phyloP scores from a whole-genome alignment of 2,329 filamentous ascomycete genomes.

The Clonostachys rhizophaga region DNA sequence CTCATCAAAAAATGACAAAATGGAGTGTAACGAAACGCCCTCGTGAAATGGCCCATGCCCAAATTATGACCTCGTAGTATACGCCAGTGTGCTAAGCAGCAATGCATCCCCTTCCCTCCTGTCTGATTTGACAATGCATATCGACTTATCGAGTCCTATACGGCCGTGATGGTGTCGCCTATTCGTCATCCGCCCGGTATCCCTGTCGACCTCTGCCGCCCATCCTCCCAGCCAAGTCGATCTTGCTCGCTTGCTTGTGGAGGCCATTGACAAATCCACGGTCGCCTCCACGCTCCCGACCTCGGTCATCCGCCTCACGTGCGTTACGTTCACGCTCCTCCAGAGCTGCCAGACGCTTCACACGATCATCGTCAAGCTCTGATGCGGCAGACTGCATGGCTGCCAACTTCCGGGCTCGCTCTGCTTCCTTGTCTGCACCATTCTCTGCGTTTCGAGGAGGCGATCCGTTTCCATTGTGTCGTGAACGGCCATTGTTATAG shows the following conservation, averaged over 20 bases:
- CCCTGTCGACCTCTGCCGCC: conserved; percentile 38
- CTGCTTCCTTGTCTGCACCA: conserved; percentile 37
- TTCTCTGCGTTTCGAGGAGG: conserved; percentile 12
- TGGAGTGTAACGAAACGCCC: too few relatives aligned
- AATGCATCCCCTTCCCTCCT: too few relatives aligned
- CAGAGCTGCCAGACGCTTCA: conserved; percentile 61
- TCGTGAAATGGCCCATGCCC: too few relatives aligned
- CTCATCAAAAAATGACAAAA: too few relatives aligned
- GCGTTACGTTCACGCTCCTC: conserved; percentile 60
- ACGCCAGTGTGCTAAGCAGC: too few relatives aligned
- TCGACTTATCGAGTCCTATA: too few relatives aligned
- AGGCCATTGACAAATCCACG: conserved; percentile 60
- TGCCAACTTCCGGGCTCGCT: conserved; percentile 62
- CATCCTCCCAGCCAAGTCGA: conserved; percentile 47
- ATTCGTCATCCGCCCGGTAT: conserved; percentile 40
- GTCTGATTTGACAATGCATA: too few relatives aligned
- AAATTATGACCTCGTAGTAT: too few relatives aligned
- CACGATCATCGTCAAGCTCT: conserved; percentile 66
- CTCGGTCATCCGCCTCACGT: conserved; percentile 62
- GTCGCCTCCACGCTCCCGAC: conserved; percentile 58
- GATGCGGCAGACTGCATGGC: conserved; percentile 70
- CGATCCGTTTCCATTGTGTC: conserved; percentile 8
- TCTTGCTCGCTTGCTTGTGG: conserved; percentile 51
- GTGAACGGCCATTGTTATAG: conserved; percentile 1
- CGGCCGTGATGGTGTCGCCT: neutral